phyloP scores from a whole-genome alignment of 805 yeast genomes.

The Candida gorgasii region DNA sequence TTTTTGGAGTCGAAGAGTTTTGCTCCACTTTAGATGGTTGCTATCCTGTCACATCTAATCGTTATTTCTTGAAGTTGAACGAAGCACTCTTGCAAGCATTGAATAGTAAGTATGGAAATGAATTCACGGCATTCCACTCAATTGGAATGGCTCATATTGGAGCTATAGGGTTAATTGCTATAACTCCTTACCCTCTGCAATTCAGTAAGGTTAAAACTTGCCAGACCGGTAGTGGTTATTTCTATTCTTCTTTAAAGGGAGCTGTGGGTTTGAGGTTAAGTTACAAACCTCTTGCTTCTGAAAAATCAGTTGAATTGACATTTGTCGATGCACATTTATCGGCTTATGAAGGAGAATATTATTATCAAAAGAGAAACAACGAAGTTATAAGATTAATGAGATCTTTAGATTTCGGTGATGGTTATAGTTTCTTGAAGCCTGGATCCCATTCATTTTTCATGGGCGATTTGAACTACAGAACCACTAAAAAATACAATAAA shows the following conservation, averaged over 20 bases:
- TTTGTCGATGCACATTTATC: conserved; percentile 71
- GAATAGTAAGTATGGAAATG: conserved; percentile 28
- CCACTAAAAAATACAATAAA: conserved; percentile 26
- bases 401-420: conserved; percentile 59
- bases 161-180: conserved; percentile 54
- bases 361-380: conserved; percentile 49
- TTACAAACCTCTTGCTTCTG: conserved; percentile 24
- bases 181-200: conserved; percentile 45
- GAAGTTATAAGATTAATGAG: conserved; percentile 53
- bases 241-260: conserved; percentile 71
- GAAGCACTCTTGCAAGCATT: conserved; percentile 36
- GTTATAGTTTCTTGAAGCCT: conserved; percentile 52
- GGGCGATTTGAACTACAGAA: conserved; percentile 87
- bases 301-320: conserved; percentile 44
- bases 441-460: conserved; percentile 62
- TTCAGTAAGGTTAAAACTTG: conserved; percentile 28
- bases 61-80: conserved; percentile 36
- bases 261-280: conserved; percentile 62
- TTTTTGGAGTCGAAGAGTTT: conserved; percentile 69
- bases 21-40: conserved; percentile 58
- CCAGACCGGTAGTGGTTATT: conserved; percentile 54
- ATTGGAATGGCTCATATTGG: conserved; percentile 52
- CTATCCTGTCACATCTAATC: conserved; percentile 36
- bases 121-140: conserved; percentile 37
- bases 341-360: conserved; percentile 69